A percentile compares a stretch with the other conserved stretches of the same genome.
Evolutionary conservation across 2,329 filamentous ascomycete species (phyloP).

Genomic region (Beauveria medogensis): DNA sequence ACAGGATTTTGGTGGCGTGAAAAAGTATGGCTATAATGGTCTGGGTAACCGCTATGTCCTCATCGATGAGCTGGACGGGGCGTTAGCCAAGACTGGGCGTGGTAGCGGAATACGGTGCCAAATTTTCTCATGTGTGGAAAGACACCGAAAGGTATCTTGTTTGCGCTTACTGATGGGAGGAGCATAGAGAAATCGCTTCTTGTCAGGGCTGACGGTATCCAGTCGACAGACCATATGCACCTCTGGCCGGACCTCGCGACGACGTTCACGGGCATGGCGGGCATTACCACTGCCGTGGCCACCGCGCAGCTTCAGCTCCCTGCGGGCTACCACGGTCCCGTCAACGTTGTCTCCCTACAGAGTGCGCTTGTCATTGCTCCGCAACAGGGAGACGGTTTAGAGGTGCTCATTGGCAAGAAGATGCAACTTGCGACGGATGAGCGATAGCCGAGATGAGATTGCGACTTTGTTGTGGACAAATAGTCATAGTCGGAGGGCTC

Average conservation of each 20-base stretch:
- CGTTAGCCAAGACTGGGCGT: constrained; percentile 33
- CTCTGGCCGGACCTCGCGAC: constrained; percentile 41
- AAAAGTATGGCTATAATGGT: constrained; percentile 43
- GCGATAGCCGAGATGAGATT: constrained; percentile 33
- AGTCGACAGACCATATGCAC: constrained; percentile 45
- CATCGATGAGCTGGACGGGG: constrained; percentile 37
- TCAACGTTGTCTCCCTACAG: constrained; percentile 32
- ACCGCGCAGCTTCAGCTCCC: constrained; percentile 28
- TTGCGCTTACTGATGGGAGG: constrained; percentile 39
- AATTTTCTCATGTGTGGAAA: constrained; percentile 34
- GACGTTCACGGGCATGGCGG: constrained; percentile 40
- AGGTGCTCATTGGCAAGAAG: constrained; percentile 41
- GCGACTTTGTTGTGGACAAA: constrained; percentile 30
- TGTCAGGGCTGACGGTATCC: constrained; percentile 52
- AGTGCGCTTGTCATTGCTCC: constrained; percentile 45
- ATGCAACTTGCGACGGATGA: constrained; percentile 26
- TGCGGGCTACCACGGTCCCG: constrained; percentile 30
- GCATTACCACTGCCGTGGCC: constrained; percentile 27
- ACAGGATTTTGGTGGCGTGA: constrained; percentile 39
- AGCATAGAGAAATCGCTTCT: constrained; percentile 33
- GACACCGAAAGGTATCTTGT: constrained; percentile 34
- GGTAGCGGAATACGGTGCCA: constrained; percentile 36
- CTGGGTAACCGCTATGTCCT: constrained; percentile 44
- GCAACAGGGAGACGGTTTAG: constrained; percentile 38
- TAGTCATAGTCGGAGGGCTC: constrained; percentile 21